A percentile compares a stretch with the other conserved stretches of the same genome.
These are phyloP conservation scores for Globisporangium yorkense DNA, from an alignment of 352 stramenopile genomes.

Conservation along the genomic window DNA sequence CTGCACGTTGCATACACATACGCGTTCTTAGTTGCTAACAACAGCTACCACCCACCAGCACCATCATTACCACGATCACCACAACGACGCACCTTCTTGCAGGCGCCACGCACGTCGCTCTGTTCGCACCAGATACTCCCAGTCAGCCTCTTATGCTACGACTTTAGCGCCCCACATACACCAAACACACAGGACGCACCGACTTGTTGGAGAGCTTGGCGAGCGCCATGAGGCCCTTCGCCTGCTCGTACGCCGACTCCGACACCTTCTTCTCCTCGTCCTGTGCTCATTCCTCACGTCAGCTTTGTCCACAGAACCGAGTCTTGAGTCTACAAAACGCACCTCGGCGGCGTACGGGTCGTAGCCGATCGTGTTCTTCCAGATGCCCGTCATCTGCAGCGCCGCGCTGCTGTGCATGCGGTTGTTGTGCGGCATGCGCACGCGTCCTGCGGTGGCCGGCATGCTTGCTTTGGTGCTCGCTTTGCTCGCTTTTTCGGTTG, in stretches of 20 bases:
- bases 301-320: too few relatives aligned
- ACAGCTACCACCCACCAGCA: neutral
- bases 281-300: conserved; percentile 2
- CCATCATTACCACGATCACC: neutral
- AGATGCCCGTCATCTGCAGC: conserved; percentile 96
- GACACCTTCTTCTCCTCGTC: conserved; percentile 55
- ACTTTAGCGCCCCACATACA: neutral
- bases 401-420: conserved; percentile 91
- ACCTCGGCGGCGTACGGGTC: conserved; percentile 88
- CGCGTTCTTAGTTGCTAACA: neutral
- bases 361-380: conserved; percentile 96
- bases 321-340: neutral
- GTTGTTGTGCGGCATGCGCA: conserved; percentile 97
- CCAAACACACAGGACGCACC: conserved; percentile 22
- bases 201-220: conserved; percentile 93
- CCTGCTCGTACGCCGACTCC: conserved; percentile 83
- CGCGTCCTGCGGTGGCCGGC: conserved; percentile 81
- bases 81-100: conserved; percentile 59
- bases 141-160: neutral
- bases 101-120: conserved; percentile 72
- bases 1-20: conserved; percentile 16
- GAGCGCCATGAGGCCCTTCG: conserved; percentile 91
- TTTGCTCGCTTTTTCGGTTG: neutral
- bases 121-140: conserved; percentile 9
- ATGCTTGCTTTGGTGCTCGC: conserved; percentile 32